A percentile compares a stretch with the other conserved stretches of the same genome.
phyloP scores from a whole-genome alignment of 208 protist species.

The Leishmania major region DNA sequence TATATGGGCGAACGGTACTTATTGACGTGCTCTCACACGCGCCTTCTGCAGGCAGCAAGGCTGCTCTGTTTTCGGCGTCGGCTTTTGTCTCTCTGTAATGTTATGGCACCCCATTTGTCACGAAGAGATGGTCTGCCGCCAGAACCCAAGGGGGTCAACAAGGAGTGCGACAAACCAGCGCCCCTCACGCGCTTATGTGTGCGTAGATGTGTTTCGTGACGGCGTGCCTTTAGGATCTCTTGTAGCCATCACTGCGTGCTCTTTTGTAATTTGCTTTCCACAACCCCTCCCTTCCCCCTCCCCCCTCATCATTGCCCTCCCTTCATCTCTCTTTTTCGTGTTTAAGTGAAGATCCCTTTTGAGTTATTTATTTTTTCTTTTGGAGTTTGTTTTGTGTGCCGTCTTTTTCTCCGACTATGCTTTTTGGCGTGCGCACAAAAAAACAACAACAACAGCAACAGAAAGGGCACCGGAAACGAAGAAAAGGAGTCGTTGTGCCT shows the following conservation, averaged over 20 bases:
- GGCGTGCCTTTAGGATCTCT: background rate
- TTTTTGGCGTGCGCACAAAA: background rate
- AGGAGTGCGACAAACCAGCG: background rate
- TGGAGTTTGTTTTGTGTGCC: background rate
- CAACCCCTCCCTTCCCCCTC: background rate
- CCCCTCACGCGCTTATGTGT: background rate
- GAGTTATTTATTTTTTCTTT: background rate
- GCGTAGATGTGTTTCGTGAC: background rate
- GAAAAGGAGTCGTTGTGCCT: background rate
- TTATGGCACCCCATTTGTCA: background rate
- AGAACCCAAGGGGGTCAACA: background rate
- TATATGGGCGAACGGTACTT: background rate
- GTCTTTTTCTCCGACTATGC: background rate
- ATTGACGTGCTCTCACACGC: background rate
- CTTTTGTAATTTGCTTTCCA: background rate
- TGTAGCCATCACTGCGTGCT: background rate
- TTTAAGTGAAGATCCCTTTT: background rate
- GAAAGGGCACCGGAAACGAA: background rate
- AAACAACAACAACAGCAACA: background rate
- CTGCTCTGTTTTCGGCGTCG: background rate
- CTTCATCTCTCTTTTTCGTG: background rate
- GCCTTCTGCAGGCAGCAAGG: background rate
- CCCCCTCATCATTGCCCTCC: background rate
- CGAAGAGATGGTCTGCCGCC: background rate
- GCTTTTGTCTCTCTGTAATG: background rate